Evolutionary conservation across 371 early-diverging fungal species (phyloP), one percentile per base, ranked within the genome.

Genomic region (Mortierella polycephala): DNA sequence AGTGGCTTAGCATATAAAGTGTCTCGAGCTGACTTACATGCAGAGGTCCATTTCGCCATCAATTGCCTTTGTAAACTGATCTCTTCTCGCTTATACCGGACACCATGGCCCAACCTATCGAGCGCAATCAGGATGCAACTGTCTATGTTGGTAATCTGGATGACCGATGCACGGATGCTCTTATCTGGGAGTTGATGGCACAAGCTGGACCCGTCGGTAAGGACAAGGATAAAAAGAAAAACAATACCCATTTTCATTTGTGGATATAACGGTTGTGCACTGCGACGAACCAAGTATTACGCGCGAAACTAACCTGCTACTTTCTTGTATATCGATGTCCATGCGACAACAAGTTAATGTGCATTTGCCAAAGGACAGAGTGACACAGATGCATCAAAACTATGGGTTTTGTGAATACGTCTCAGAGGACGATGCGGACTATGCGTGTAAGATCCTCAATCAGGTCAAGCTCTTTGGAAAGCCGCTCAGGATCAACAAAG

Each of bases 71-170:
- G 30, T 30, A 30, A 30, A 30, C 30, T 21, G 8, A 8, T 51
- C 20, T 51, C 20, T 18, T 51, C 51, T 10, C 14, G 20, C 6
- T 9, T 9, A 9, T 18, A 10, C 51, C 9, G 10, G 12, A 30
- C 56, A 6, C 16, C 68, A 77, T 77, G 77, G 77, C 77, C 54
- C 77, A 77, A 60, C 77, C 77, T 18, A 77, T 77, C 55, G 92
- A 93, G 77, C 88, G 96, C 62, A 96, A 96, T 82, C 95, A 96
- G 81, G 97, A 96, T 70, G 96, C 96, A n/a, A 96, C 98, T 39
- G 92, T 98, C 57, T 99, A 98, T 77, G 92, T 98, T 69, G 99
- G 99, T 60, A 98, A 98, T 80, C 88, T 99, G 58, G 98, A 98
- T 75, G 98, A 98, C 69, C 88, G 96, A 47, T 95, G 95, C 56